Conservation (phyloP, 345 rosid species). For the Pistacia vera region DNA sequence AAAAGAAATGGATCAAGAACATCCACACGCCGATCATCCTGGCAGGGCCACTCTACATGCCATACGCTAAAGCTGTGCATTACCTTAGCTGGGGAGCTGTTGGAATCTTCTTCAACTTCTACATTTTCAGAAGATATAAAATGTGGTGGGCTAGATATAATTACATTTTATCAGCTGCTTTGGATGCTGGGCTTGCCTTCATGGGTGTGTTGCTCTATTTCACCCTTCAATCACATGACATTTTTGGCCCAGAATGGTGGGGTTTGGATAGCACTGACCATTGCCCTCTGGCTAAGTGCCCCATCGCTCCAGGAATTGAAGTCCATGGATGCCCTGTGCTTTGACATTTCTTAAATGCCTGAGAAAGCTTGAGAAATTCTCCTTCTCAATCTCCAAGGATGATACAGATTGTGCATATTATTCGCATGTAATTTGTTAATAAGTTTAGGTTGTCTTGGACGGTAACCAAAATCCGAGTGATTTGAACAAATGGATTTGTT, state of each 20-base stretch:
- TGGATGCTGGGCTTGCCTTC: slow-evolving; percentile 82
- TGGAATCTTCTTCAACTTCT: slow-evolving; percentile 69
- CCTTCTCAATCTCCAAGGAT: neutral
- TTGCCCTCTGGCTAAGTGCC: slow-evolving; percentile 53
- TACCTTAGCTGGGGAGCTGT: slow-evolving; percentile 57
- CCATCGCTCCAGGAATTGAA: slow-evolving; percentile 51
- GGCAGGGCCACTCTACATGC: slow-evolving; percentile 47
- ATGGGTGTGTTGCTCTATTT: slow-evolving; percentile 66
- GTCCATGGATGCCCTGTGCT: slow-evolving; percentile 53
- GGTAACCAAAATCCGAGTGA: too few relatives aligned
- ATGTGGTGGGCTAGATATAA: slow-evolving; percentile 77
- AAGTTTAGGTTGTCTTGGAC: too few relatives aligned
- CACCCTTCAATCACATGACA: slow-evolving; percentile 52
- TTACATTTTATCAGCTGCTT: slow-evolving; percentile 70
- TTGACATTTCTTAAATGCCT: slow-evolving; percentile 1
- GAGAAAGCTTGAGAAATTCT: neutral
- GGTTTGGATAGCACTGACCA: slow-evolving; percentile 58
- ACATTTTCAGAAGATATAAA: slow-evolving; percentile 54
- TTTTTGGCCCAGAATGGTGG: slow-evolving; percentile 75
- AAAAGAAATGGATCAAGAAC: slow-evolving; percentile 40
- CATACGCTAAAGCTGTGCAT: slow-evolving; percentile 65
- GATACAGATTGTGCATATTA: too few relatives aligned
- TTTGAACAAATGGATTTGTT: too few relatives aligned
- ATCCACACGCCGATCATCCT: slow-evolving; percentile 68
- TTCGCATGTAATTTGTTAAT: too few relatives aligned